Conservation (phyloP, 164 flowering plant genomes). For the Sedum album region DNA sequence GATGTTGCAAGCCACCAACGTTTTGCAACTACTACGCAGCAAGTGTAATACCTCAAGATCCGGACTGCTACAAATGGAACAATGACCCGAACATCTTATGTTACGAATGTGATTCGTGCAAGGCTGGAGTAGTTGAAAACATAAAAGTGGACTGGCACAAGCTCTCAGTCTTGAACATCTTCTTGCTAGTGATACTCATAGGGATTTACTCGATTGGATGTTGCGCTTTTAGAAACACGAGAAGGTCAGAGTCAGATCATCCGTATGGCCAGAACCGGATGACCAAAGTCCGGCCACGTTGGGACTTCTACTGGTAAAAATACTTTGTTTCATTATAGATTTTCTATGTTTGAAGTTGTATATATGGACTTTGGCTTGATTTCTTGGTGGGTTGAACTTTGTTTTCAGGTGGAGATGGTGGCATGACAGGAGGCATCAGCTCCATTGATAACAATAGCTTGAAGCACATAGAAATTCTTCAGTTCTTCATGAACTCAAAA, state of each 20-base stretch:
- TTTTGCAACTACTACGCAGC: slow-evolving; percentile 58
- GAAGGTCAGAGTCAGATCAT: slow-evolving; percentile 56
- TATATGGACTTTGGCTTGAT: neutral
- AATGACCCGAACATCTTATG: slow-evolving; percentile 52
- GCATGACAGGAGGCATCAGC: slow-evolving; percentile 51
- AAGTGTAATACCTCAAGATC: slow-evolving; percentile 37
- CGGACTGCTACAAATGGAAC: slow-evolving; percentile 82
- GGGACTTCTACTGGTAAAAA: slow-evolving; percentile 81
- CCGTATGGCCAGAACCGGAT: slow-evolving; percentile 62
- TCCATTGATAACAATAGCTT: slow-evolving; percentile 36
- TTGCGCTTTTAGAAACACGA: slow-evolving; percentile 75
- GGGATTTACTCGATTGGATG: slow-evolving; percentile 74
- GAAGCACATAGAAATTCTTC: too few species aligned
- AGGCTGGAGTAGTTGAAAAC: slow-evolving; percentile 79
- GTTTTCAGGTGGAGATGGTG: slow-evolving; percentile 82
- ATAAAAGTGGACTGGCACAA: slow-evolving; percentile 70
- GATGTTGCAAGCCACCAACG: slow-evolving; percentile 96
- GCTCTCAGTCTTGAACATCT: slow-evolving; percentile 65
- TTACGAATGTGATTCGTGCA: slow-evolving; percentile 95
- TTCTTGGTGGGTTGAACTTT: neutral
- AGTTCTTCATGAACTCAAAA: too few species aligned
- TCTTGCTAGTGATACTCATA: slow-evolving; percentile 65
- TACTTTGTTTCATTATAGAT: too few species aligned
- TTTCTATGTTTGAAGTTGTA: too few species aligned
- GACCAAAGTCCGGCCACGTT: slow-evolving; percentile 76